Percentiles rank a stretch among this genome's conserved stretches.
Conservation (phyloP, 176 grass and related monocot genomes). For the Oryza brachyantha region DNA sequence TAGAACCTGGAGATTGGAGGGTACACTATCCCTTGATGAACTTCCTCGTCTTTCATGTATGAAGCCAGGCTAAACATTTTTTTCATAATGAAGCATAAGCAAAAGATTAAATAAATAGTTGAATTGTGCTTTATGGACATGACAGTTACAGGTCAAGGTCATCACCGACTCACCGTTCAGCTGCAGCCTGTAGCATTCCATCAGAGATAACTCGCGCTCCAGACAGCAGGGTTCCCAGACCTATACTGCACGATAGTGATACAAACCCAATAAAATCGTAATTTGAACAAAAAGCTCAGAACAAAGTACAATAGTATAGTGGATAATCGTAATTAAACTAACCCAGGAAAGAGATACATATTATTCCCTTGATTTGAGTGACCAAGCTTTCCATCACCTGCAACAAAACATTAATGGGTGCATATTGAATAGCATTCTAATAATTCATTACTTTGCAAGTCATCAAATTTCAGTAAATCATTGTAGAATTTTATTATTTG, state of each 20-base stretch:
- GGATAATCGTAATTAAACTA: slow-evolving; percentile 36
- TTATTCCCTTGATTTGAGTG: slow-evolving; percentile 99
- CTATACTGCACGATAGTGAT: slow-evolving; percentile 58
- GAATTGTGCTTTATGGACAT: not conserved
- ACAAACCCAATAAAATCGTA: slow-evolving; percentile 16
- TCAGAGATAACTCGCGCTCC: slow-evolving; percentile 89
- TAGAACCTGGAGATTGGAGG: slow-evolving; percentile 85
- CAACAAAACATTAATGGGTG: slow-evolving; percentile 26
- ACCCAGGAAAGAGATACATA: slow-evolving; percentile 99
- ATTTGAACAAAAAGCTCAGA: slow-evolving; percentile 16
- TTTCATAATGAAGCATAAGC: slow-evolving; percentile 13
- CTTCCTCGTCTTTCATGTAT: slow-evolving; percentile 95
- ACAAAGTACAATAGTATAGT: slow-evolving; percentile 7
- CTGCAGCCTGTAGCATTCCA: slow-evolving; percentile 92
- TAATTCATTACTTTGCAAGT: not conserved
- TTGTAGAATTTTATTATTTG: not conserved
- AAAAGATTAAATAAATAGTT: slow-evolving; percentile 25
- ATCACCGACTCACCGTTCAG: slow-evolving; percentile 89
- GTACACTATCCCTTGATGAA: slow-evolving; percentile 87
- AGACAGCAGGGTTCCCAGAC: slow-evolving; percentile 94
- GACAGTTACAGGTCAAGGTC: slow-evolving; percentile 15
- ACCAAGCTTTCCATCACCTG: slow-evolving; percentile 83
- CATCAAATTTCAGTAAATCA: not conserved
- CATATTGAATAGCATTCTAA: not conserved
- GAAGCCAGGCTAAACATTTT: slow-evolving; percentile 70